Evolutionary conservation across 768 basidiomycete genomes (phyloP).

Genomic region (Albatrellus ellisii): DNA sequence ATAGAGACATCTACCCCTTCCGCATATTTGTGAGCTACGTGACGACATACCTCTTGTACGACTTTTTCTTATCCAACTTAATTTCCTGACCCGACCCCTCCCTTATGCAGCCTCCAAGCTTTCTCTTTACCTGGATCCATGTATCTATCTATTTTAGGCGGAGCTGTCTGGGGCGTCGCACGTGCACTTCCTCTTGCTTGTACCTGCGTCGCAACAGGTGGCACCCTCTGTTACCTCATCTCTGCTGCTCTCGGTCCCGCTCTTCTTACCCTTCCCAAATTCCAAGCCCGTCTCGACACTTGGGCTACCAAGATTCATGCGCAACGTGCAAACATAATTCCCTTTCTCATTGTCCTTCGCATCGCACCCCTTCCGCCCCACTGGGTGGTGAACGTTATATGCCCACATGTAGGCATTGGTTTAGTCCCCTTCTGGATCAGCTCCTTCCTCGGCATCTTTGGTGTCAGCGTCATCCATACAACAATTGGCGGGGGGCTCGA

Average conservation of each 20-base stretch:
- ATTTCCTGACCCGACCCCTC: constrained; percentile 4
- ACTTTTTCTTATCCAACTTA: constrained; percentile 13
- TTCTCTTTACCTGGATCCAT: constrained; percentile 96
- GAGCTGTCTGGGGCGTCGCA: constrained; percentile 88
- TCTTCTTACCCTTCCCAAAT: constrained; percentile 74
- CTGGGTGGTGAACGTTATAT: constrained; percentile 90
- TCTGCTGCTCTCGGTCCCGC: constrained; percentile 90
- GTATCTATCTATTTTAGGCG: constrained; percentile 94
- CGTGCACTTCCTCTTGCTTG: constrained; percentile 84
- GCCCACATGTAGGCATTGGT: constrained; percentile 85
- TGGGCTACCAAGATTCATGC: constrained; percentile 71
- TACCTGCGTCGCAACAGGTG: constrained; percentile 83
- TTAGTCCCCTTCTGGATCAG: constrained; percentile 80
- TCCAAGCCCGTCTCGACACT: constrained; percentile 68
- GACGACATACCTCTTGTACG: constrained; percentile 85
- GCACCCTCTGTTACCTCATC: constrained; percentile 84
- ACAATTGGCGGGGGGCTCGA: constrained; percentile 90
- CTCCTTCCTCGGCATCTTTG: constrained; percentile 84
- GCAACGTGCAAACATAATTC: constrained; percentile 76
- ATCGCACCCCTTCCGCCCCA: constrained; percentile 93
- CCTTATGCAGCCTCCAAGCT: constrained; percentile 66
- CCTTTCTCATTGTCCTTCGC: constrained; percentile 88
- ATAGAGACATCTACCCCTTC: constrained; percentile 77
- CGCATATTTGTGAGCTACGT: constrained; percentile 83
- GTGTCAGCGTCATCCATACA: constrained; percentile 87